These are phyloP conservation scores for Leccinum uliginosum DNA, from an alignment of 768 basidiomycete genomes.

Conservation along the genomic window DNA sequence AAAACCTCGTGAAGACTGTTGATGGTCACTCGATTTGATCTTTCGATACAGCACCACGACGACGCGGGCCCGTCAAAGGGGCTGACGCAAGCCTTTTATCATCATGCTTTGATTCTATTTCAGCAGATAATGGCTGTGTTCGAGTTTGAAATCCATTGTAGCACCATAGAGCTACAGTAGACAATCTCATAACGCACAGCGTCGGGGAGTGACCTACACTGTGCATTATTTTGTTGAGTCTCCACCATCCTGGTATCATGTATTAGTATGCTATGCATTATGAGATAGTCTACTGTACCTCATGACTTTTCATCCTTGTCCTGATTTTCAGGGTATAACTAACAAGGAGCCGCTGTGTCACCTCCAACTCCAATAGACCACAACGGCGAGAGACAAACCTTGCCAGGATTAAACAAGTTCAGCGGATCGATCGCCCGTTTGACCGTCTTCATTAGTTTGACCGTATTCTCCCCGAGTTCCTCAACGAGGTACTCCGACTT, in stretches of 20 bases:
- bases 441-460: conserved; percentile 81
- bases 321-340: conserved; percentile 18
- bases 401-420: conserved; percentile 84
- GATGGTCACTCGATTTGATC: no score
- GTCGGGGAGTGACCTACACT: no score
- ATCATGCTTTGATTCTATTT: neutral
- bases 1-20: conserved; percentile 15
- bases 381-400: conserved; percentile 33
- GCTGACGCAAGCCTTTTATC: neutral
- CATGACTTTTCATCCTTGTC: neutral
- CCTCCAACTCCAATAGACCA: neutral
- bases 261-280: no score
- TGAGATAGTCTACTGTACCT: neutral
- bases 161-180: no score
- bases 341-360: neutral
- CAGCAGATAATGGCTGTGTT: neutral
- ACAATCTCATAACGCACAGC: no score
- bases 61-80: neutral
- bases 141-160: neutral
- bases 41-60: neutral
- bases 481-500: conserved; percentile 77
- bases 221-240: no score
- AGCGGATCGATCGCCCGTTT: conserved; percentile 77
- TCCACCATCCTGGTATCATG: no score
- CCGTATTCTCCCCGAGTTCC: conserved; percentile 82